Evolutionary conservation across 2,329 filamentous ascomycete species (phyloP), one percentile per base, ranked within the genome.

Genomic region (Aspergillus clavatus): DNA sequence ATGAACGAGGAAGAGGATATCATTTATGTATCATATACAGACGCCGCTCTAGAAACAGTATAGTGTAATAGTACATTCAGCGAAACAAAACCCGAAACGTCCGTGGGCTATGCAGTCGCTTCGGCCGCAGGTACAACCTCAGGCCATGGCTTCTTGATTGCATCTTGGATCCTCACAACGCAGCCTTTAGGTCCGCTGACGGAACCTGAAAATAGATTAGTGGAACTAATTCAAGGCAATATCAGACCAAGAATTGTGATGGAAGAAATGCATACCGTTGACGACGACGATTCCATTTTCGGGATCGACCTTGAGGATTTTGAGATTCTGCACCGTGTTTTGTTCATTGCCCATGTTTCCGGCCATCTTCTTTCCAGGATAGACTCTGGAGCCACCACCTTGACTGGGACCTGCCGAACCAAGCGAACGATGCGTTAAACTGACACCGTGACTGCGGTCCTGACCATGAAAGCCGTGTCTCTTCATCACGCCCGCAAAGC

Each of bases 401-500:
- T 98, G 93, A 57, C 86, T 87, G 48, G 86, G 88, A 66, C 93
- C 93, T 6, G 85, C 79, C 26, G 89, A 91, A 76, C 93, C 93
- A 73, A 96, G 87, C 22, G 87, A 87, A 62, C 93, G 81, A 77
- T 98, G 93, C 62, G 88, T 89, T 73, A 89, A 83, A 63, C 90
- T 96, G 72, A 94, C 91, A 79, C 93, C 93, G 79, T 98, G 93
- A 58, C 84, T 90, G 46, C 89, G 87, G 57, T 83, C 86, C 74
- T 98, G 93, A 59, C 93, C 93, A 23, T 75, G 69, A 70, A 93
- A 97, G 26, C 89, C 89, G 73, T 91, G 87, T 57, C 87, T 80
- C 82, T 98, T 98, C 93, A 98, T 98, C 56, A 88, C 93, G 79
- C 93, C 93, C 7, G 86, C 88, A 67, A 96, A 98, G 6, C 93